phyloP scores from a whole-genome alignment of 192 early-diverging fungal species.

The Linnemannia schmuckeri region DNA sequence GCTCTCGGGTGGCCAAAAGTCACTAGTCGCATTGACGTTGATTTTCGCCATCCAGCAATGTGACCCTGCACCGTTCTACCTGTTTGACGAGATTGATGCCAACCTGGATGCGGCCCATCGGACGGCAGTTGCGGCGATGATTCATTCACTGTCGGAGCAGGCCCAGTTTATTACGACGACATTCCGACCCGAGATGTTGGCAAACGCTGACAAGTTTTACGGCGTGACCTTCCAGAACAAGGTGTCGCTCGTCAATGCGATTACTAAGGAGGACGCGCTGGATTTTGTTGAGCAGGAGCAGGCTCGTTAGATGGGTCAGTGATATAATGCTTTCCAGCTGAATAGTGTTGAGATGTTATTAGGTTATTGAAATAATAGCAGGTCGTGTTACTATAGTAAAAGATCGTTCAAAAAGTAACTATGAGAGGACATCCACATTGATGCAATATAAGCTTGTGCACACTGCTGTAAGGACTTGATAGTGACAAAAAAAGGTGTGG shows the following conservation, averaged over 20 bases:
- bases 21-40: slow-evolving; percentile 94
- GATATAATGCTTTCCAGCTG: not conserved
- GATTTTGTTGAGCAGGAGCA: slow-evolving; percentile 75
- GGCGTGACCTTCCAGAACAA: slow-evolving; percentile 98
- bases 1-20: slow-evolving; percentile 98
- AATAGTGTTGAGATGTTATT: too few species aligned
- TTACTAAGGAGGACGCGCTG: slow-evolving; percentile 77
- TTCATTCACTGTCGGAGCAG: slow-evolving; percentile 84
- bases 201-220: slow-evolving; percentile 94
- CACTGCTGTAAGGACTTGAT: too few species aligned
- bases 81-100: slow-evolving; percentile 99
- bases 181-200: slow-evolving; percentile 96
- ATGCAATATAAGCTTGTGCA: too few species aligned
- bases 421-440: too few species aligned
- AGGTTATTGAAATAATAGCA: too few species aligned
- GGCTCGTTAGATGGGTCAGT: slow-evolving; percentile 11
- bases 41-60: slow-evolving; percentile 99
- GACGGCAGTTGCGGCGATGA: slow-evolving; percentile 94
- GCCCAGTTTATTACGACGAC: slow-evolving; percentile 99
- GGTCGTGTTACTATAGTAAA: too few species aligned
- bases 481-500: too few species aligned
- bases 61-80: slow-evolving; percentile 98
- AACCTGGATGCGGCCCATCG: slow-evolving; percentile 96
- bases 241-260: slow-evolving; percentile 87
- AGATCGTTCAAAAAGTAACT: too few species aligned